Evolutionary conservation across 305 asterid species (phyloP), one percentile per base, ranked within the genome.

Genomic region (Ilex paraguariensis): DNA sequence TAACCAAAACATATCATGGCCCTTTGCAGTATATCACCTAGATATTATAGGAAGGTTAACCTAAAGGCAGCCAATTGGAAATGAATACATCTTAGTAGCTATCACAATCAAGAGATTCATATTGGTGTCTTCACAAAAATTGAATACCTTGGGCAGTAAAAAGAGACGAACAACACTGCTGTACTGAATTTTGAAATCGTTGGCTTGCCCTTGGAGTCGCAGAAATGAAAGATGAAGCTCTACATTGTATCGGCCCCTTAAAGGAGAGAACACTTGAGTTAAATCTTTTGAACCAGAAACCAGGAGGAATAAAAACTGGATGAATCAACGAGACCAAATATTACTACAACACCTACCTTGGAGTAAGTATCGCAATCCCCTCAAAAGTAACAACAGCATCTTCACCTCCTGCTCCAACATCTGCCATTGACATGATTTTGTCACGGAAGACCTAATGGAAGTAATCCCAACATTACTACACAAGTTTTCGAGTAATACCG

Each of bases 201-300:
- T 91, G 39, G 98, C 99, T 75, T 90, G 98, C 67, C 98, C 99
- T 86, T 91, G 99, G 61, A 94, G 89, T 46, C 91, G 96, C 79
- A 94, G 66, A 79, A 94, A 94, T 62, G 97, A 88, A 67, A 87
- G 91, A 77, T 94, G 99, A 75, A 94, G 99, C 64, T 88, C 98
- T 55, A 94, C 79, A 64, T 68, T 86, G 77, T 90, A 94, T 17
- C 98, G 91, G 31, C 99, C 97, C 95, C 99, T 90, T 60, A 62
- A 77, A 60, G 54, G 78, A 55, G 58, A 71, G 17, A 68, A 53
- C 54, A 58, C 13, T 16, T n/a, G 51, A 39, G 67, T 70, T 66
- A 73, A 58, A 68, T 65, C 57, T 56, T 56, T 52, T 49, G 57
- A 62, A 63, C 45, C 67, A 66, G 56, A 60, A 51, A 57, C 39